These are phyloP conservation scores for Acanthamoeba triangularis DNA, from an alignment of 208 protist genomes.

Conservation along the genomic window DNA sequence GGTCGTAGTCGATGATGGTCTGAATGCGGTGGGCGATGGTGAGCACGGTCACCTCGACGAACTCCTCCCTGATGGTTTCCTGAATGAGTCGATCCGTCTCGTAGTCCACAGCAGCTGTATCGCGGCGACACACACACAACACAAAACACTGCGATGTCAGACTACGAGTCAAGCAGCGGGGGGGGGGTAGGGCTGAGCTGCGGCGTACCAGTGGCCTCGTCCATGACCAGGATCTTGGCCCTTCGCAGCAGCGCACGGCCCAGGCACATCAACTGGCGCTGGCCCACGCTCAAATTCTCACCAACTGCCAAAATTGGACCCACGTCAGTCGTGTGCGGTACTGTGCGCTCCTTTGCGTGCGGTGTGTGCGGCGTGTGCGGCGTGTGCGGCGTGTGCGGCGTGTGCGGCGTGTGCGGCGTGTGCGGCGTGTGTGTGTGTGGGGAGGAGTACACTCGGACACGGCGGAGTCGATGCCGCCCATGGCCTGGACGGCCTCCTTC, in stretches of 20 bases:
- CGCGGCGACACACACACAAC: constrained; percentile 38
- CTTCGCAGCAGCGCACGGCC: constrained; percentile 65
- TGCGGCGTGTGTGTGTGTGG: not conserved
- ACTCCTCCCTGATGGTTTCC: constrained; percentile 85
- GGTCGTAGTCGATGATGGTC: constrained; percentile 86
- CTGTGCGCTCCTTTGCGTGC: not conserved
- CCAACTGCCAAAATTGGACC: constrained; percentile 77
- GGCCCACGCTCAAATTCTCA: constrained; percentile 80
- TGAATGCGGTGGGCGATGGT: constrained; percentile 90
- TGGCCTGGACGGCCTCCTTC: constrained; percentile 10
- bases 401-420: no score
- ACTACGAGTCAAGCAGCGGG: no score
- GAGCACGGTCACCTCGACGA: constrained; percentile 86
- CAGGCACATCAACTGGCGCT: constrained; percentile 80
- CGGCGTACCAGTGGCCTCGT: constrained; percentile 88
- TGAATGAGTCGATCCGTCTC: constrained; percentile 90
- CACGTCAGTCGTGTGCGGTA: no score
- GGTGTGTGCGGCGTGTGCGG: not conserved
- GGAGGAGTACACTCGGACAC: constrained; percentile 70
- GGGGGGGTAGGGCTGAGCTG: not conserved
- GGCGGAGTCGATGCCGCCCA: constrained; percentile 80
- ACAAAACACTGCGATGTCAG: no score
- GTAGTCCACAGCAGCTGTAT: constrained; percentile 83
- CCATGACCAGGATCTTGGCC: constrained; percentile 93
- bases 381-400: not conserved